phyloP scores from a whole-genome alignment of 352 stramenopile species.

The Pythium utonaiense region DNA sequence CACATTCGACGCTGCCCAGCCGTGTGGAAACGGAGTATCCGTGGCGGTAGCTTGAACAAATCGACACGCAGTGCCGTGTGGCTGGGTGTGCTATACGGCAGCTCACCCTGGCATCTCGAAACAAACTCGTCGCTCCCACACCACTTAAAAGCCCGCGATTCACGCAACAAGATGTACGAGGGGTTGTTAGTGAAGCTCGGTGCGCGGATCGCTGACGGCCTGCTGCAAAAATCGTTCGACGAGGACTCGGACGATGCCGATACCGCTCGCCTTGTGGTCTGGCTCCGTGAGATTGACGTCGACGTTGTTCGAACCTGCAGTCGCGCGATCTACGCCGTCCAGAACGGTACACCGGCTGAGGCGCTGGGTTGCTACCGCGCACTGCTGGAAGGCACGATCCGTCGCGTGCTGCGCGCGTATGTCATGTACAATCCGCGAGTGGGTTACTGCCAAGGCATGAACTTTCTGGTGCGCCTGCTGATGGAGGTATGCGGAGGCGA shows the following conservation, averaged over 20 bases:
- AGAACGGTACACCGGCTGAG: slow-evolving; percentile 5
- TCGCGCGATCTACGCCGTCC: slow-evolving; percentile 40
- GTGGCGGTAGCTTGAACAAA: slow-evolving; percentile 42
- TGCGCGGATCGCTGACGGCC: slow-evolving; percentile 32
- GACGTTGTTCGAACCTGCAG: slow-evolving; percentile 75
- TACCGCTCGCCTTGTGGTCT: slow-evolving; percentile 46
- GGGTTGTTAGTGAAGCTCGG: slow-evolving; percentile 58
- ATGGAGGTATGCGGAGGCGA: slow-evolving; percentile 48
- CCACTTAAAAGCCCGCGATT: slow-evolving; percentile 37
- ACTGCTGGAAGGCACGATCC: slow-evolving; percentile 58
- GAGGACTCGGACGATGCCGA: slow-evolving; percentile 51
- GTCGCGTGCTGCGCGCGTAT: slow-evolving; percentile 74
- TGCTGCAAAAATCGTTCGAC: slow-evolving; percentile 21
- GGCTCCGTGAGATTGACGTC: slow-evolving; percentile 81
- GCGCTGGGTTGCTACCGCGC: slow-evolving; percentile 16
- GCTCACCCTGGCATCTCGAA: slow-evolving; percentile 36
- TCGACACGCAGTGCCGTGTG: slow-evolving; percentile 53
- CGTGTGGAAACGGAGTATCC: slow-evolving; percentile 74
- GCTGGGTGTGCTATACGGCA: slow-evolving; percentile 62
- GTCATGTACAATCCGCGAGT: slow-evolving; percentile 78
- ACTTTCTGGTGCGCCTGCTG: slow-evolving; percentile 73
- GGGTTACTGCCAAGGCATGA: slow-evolving; percentile 88
- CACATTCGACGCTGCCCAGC: slow-evolving; percentile 43
- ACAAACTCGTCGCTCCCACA: slow-evolving; percentile 34
- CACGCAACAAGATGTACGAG: slow-evolving; percentile 55